phyloP scores from a whole-genome alignment of 441 rosid genomes.

The Erodium chrysanthum region DNA sequence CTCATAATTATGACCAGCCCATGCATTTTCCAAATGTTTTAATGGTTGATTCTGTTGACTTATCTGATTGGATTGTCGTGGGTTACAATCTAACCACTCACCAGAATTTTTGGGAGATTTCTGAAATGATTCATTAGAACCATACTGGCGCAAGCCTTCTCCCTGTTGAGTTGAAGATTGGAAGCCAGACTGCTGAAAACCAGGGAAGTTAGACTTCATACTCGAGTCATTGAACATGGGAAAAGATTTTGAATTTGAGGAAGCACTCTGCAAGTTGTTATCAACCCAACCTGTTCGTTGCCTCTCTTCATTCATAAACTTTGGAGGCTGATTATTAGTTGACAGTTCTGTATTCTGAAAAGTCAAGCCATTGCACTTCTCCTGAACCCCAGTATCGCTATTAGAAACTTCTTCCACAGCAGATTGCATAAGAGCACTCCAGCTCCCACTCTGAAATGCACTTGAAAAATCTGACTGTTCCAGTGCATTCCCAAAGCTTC shows the following conservation, averaged over 20 bases:
- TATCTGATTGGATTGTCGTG: constrained; percentile 25
- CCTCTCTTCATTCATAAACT: constrained; percentile 33
- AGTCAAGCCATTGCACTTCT: constrained; percentile 52
- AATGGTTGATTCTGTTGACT: constrained; percentile 28
- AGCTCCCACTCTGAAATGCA: constrained; percentile 53
- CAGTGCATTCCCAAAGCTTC: constrained; percentile 29
- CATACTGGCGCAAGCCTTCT: constrained; percentile 28
- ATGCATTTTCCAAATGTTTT: constrained; percentile 27
- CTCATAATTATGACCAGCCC: constrained; percentile 27
- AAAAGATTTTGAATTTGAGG: constrained; percentile 27
- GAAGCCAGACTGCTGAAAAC: constrained; percentile 34
- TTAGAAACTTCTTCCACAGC: constrained; percentile 57
- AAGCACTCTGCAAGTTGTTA: constrained; percentile 31
- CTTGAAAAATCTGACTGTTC: constrained; percentile 22
- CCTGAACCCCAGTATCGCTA: constrained; percentile 43
- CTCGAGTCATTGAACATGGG: constrained; percentile 21
- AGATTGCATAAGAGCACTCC: constrained; percentile 67
- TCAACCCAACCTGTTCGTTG: constrained; percentile 35
- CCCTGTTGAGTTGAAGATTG: constrained; percentile 27
- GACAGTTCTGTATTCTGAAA: constrained; percentile 41
- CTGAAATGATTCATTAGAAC: constrained; percentile 29
- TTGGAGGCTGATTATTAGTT: constrained; percentile 35
- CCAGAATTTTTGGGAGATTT: constrained; percentile 26
- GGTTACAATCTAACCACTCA: constrained; percentile 34
- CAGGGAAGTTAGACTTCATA: constrained; percentile 36